Evolutionary conservation across 2,329 filamentous ascomycete species (phyloP).

Genomic region (Geosmithia putterillii): DNA sequence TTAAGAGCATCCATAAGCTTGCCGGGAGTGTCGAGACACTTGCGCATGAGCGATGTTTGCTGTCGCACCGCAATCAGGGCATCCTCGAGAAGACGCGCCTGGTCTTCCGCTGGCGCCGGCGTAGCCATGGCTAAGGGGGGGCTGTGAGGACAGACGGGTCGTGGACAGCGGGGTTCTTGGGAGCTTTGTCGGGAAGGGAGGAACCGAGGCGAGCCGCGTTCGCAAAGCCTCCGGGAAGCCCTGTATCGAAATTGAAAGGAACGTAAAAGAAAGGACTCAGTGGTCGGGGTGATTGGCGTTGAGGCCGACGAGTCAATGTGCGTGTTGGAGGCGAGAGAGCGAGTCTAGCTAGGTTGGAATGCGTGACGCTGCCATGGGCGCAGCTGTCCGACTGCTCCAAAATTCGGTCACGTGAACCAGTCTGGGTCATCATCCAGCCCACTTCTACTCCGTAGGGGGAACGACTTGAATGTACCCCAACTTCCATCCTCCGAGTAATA

Average conservation of each 20-base stretch:
- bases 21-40: constrained; percentile 89
- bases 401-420: no score
- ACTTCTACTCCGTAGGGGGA: no score
- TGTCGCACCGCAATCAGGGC: constrained; percentile 91
- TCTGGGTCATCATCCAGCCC: no score
- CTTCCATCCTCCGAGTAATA: no score
- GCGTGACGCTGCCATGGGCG: no score
- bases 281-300: not conserved
- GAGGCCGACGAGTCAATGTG: not conserved
- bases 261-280: not conserved
- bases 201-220: not conserved
- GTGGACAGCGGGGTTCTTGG: constrained; percentile 1
- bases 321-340: not conserved
- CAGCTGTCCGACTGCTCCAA: no score
- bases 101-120: constrained; percentile 61
- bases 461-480: no score
- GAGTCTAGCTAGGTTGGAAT: not conserved
- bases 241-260: not conserved
- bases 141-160: not conserved
- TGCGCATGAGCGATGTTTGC: constrained; percentile 94
- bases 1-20: constrained; percentile 99
- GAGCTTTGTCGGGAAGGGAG: not conserved
- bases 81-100: constrained; percentile 92
- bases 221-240: not conserved
- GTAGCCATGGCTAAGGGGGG: constrained; percentile 27